Percentiles rank a stretch among this genome's conserved stretches.
Evolutionary conservation across 768 basidiomycete species (phyloP).

Genomic region (Favolaschia claudopus): DNA sequence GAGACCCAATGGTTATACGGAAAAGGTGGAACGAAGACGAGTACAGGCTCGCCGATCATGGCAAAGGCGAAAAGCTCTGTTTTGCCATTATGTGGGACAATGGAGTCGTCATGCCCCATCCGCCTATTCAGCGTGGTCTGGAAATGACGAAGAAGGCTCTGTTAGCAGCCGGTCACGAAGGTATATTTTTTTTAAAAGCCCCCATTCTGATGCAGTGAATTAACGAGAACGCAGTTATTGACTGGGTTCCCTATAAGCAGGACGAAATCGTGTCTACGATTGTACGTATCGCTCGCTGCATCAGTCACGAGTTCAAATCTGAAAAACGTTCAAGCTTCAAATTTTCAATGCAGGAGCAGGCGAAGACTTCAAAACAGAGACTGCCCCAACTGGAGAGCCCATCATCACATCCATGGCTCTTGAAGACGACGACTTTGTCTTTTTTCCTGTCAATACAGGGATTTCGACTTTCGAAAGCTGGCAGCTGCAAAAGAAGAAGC

Average conservation of each 20-base stretch:
- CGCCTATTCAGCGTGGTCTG: slow-evolving; percentile 69
- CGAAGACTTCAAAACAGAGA: slow-evolving; percentile 52
- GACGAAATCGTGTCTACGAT: slow-evolving; percentile 47
- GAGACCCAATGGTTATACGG: slow-evolving; percentile 64
- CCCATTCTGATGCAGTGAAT: neutral
- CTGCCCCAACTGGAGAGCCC: slow-evolving; percentile 60
- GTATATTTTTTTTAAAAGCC: slow-evolving; percentile 40
- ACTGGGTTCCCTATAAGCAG: slow-evolving; percentile 70
- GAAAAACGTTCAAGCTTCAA: slow-evolving; percentile 32
- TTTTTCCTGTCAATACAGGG: slow-evolving; percentile 32
- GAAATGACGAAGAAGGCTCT: slow-evolving; percentile 64
- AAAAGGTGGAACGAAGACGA: slow-evolving; percentile 69
- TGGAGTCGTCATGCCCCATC: slow-evolving; percentile 63
- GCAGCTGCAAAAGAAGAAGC: slow-evolving; percentile 65
- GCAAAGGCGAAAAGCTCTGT: slow-evolving; percentile 55
- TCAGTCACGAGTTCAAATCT: neutral
- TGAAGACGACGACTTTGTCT: slow-evolving; percentile 28
- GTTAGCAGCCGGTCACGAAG: slow-evolving; percentile 67
- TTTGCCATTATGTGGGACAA: slow-evolving; percentile 76
- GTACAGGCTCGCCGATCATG: slow-evolving; percentile 67
- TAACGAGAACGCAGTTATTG: slow-evolving; percentile 56
- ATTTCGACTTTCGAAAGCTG: slow-evolving; percentile 69
- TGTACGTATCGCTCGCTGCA: slow-evolving; percentile 40
- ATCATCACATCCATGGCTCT: slow-evolving; percentile 56
- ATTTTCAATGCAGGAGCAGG: slow-evolving; percentile 57